Base-by-base conservation (phyloP, 2,329 filamentous ascomycete species). In the Nemania diffusa region DNA sequence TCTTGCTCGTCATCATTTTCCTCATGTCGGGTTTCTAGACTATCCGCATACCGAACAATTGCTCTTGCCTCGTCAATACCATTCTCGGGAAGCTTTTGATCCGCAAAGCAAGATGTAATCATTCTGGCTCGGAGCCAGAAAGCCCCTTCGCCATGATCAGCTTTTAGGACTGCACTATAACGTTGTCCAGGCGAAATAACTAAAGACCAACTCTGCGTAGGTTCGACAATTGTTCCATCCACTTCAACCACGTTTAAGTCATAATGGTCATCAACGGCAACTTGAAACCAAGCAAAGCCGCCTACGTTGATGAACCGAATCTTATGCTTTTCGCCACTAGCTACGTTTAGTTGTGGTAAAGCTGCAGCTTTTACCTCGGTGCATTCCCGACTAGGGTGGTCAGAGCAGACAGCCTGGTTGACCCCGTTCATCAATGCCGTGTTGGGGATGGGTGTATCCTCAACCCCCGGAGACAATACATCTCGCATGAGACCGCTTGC, bases 131-230 rank as follows among this genome's bases (percentile, higher is more conserved):
- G 83, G 69, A 93, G 84, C 80, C 90, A 91, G 73, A 90, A 93
- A 81, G 17, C 84, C 77, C 5, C 78, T 75, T 82, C 81, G 1
- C 84, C 83, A 56, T 86, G 85, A 73, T 90, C 89, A 5, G 89
- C 83, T 1, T 86, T 85, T 1, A 93, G 73, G 0, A 93, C 78
- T 15, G 91, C 83, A 72, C 90, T 91, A 73, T 92, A 93, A 15
- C 91, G 85, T 74, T 93, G 91, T 0, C 90, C 91, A 1, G 90
- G 90, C 7, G 89, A 85, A 24, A 94, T 81, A 67, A 91, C 89
- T 60, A 93, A 78, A 68, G 88, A 85, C 37, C 86, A 83, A 6
- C 89, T 85, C 1, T 86, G 81, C 4, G 81, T 79, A 0, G 91
- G 88, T 64, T 88, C 83, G 1, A 92, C 86, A 40, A 88, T 86